Percentiles rank a stretch among this genome's conserved stretches.
Conservation (phyloP, 1,284 basidiomycete species). For the Cutaneotrichosporon dermatis region DNA sequence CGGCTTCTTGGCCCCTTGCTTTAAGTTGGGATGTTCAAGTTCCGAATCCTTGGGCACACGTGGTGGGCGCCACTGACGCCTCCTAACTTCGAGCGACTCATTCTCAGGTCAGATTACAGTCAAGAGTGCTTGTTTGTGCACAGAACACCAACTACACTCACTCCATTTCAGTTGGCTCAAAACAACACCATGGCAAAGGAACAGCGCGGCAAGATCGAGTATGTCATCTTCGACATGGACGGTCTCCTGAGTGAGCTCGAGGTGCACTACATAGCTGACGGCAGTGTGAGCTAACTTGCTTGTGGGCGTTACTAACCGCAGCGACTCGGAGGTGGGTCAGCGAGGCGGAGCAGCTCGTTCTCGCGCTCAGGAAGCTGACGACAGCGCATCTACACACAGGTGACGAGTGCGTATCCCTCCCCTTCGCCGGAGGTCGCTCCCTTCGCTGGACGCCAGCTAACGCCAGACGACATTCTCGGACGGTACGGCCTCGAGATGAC, state of each 20-base stretch:
- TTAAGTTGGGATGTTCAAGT: no score
- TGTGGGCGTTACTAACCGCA: slow-evolving; percentile 4
- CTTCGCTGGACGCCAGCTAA: not conserved
- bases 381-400: slow-evolving; percentile 46
- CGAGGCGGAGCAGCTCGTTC: not conserved
- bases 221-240: slow-evolving; percentile 51
- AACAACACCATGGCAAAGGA: not conserved
- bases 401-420: slow-evolving; percentile 27
- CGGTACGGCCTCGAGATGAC: slow-evolving; percentile 45
- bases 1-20: no score
- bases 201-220: slow-evolving; percentile 36
- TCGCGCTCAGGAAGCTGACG: not conserved
- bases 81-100: no score
- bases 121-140: no score
- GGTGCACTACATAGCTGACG: slow-evolving; percentile 4
- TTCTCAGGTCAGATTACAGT: no score
- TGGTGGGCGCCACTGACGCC: no score
- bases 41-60: no score
- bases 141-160: no score
- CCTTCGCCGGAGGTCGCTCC: no score
- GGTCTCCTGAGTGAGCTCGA: slow-evolving; percentile 37
- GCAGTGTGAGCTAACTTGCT: slow-evolving; percentile 27
- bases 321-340: slow-evolving; percentile 32
- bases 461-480: slow-evolving; percentile 42
- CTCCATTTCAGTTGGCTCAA: not conserved